A percentile compares a stretch with the other conserved stretches of the same genome.
Conservation (phyloP, 352 stramenopile genomes). For the Phytopythium aichiense region DNA sequence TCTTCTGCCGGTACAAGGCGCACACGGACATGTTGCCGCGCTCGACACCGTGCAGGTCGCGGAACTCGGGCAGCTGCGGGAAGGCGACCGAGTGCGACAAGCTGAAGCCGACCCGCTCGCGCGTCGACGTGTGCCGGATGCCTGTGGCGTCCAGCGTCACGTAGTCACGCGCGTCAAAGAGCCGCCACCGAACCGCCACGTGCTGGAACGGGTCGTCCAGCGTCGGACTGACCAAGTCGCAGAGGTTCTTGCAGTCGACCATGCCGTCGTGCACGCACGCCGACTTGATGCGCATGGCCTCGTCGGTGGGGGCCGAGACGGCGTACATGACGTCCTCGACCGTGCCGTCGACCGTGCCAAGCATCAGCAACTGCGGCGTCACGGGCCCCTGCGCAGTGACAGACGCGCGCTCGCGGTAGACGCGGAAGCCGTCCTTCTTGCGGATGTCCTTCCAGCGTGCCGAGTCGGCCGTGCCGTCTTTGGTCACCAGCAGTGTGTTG, state of each 20-base stretch:
- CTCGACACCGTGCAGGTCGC: conserved; percentile 9
- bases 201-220: conserved; percentile 48
- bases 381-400: conserved; percentile 15
- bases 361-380: conserved; percentile 32
- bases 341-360: conserved; percentile 36
- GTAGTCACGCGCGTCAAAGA: conserved; percentile 24
- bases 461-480: conserved; percentile 33
- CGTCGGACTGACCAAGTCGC: conserved; percentile 39
- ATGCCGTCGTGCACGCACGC: conserved; percentile 45
- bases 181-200: conserved; percentile 32
- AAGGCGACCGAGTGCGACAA: conserved; percentile 15
- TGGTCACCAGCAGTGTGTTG: conserved; percentile 39
- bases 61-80: conserved; percentile 5
- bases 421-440: conserved; percentile 22
- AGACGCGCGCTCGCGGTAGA: conserved; percentile 27
- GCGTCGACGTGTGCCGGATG: conserved; percentile 12
- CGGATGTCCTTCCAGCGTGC: conserved; percentile 32
- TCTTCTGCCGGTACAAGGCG: conserved; percentile 13
- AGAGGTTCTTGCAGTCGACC: conserved; percentile 44
- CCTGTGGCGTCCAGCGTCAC: conserved; percentile 30
- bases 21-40: conserved; percentile 14
- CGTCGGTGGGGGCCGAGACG: conserved; percentile 27
- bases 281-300: conserved; percentile 43
- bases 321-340: conserved; percentile 52
- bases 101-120: conserved; percentile 24